phyloP scores from a whole-genome alignment of 1,284 basidiomycete genomes.

The Leucoagaricus sp. region DNA sequence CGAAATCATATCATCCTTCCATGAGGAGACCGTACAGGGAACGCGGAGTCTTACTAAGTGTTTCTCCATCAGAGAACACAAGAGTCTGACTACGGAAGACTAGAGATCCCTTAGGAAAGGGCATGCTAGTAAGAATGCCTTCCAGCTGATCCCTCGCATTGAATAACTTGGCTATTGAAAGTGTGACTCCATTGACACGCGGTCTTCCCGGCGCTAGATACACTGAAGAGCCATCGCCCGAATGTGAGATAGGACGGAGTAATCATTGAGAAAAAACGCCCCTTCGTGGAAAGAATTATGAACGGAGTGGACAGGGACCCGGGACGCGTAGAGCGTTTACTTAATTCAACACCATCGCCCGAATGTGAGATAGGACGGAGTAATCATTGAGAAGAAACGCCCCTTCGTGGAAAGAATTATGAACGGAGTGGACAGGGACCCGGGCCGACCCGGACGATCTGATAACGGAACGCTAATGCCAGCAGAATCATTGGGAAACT shows the following conservation, averaged over 20 bases:
- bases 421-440: no score
- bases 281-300: background rate
- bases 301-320: no score
- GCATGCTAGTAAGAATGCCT: background rate
- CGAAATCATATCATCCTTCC: conserved; percentile 10
- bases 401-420: conserved; percentile 1
- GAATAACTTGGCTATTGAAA: background rate
- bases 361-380: background rate
- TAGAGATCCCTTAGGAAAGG: no score
- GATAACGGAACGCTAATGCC: background rate
- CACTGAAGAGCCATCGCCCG: background rate
- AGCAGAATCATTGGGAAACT: background rate
- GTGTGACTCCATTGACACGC: background rate
- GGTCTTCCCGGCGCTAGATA: background rate
- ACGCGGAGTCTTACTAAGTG: no score
- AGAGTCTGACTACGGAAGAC: no score
- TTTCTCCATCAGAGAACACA: no score
- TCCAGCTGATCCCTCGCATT: background rate
- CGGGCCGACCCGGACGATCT: no score
- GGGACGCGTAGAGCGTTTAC: no score
- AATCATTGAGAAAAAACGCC: conserved; percentile 6
- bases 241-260: background rate
- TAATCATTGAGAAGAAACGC: conserved; percentile 3
- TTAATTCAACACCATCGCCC: no score
- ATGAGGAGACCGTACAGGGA: background rate